Evolutionary conservation across 2,329 filamentous ascomycete genomes (phyloP), one percentile per base, ranked within the genome.

Genomic region (Penicillium verrucosum): DNA sequence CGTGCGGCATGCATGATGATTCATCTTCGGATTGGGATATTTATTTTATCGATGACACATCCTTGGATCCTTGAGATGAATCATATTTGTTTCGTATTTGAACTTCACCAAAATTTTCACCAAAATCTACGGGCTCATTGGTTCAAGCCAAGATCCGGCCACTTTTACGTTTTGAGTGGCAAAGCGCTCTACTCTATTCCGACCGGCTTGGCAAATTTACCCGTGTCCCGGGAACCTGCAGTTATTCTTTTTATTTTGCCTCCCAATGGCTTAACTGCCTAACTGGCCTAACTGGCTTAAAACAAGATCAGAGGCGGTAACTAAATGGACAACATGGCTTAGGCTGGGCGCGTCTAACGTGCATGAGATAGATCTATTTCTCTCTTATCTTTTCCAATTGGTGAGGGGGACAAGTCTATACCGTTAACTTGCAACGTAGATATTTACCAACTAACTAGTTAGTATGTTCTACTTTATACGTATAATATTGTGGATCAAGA

Each of bases 351-450:
- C 42, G n/a, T 57, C 51, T 57, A 50, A 30, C 18, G 12, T 64
- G 64, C 62, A 65, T 64, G 56, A 60, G 61, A 66, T 58, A 52
- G 45, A 62, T 65, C 59, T 36, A 50, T 46, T 42, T 40, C 27
- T 38, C 37, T 41, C 21, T 43, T 44, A 46, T 53, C 43, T 55
- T 51, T 43, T 23, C 25, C 30, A 14, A 34, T 48, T 29, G 44
- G 18, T 18, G 32, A 47, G 27, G 43, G 43, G 43, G 27, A 6
- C 30, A 34, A 16, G 4, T 25, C 18, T n/a, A 34, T 34, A 34
- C 4, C 29, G 9, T 46, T 14, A n/a, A 46, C 18, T 34, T 34
- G 8, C 5, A 34, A 34, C 3, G n/a, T 45, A 14, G 11, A 2
- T 21, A 14, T 6, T 10, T 32, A 12, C 11, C 0, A 29, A 0